Conservation (phyloP, 2,329 filamentous ascomycete species). For the Xylaria sp. region DNA sequence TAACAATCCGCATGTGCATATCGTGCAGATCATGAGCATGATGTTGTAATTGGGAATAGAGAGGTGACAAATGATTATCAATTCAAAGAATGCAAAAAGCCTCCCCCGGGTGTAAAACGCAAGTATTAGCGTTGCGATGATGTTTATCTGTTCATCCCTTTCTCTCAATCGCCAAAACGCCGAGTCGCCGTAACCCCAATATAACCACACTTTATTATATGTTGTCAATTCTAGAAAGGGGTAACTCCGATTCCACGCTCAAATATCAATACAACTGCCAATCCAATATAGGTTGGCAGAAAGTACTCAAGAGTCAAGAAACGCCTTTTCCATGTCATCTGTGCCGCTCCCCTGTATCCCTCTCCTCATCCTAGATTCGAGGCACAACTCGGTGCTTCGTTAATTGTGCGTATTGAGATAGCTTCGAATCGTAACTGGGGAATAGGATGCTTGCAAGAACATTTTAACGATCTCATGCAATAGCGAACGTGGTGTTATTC, state of each 20-base stretch:
- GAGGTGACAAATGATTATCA: background rate
- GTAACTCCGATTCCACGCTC: background rate
- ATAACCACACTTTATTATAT: background rate
- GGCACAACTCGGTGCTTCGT: background rate
- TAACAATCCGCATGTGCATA: background rate
- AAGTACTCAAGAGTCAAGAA: background rate
- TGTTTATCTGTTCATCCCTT: background rate
- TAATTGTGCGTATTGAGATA: background rate
- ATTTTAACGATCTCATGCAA: background rate
- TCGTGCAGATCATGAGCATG: background rate
- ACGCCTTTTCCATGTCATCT: no score
- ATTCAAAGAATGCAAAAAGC: background rate
- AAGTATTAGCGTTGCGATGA: background rate
- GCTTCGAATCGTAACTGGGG: no score
- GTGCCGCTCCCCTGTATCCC: background rate
- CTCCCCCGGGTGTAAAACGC: background rate
- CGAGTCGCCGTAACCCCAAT: background rate
- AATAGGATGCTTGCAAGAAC: no score
- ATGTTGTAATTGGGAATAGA: background rate
- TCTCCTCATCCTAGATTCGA: background rate
- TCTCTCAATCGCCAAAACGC: constrained; percentile 11
- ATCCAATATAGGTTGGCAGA: background rate
- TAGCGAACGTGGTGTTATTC: constrained; percentile 13
- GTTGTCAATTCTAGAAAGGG: background rate
- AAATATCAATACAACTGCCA: background rate